Conservation (phyloP, 108 stramenopile species). For the Nannochloropsis salina region DNA sequence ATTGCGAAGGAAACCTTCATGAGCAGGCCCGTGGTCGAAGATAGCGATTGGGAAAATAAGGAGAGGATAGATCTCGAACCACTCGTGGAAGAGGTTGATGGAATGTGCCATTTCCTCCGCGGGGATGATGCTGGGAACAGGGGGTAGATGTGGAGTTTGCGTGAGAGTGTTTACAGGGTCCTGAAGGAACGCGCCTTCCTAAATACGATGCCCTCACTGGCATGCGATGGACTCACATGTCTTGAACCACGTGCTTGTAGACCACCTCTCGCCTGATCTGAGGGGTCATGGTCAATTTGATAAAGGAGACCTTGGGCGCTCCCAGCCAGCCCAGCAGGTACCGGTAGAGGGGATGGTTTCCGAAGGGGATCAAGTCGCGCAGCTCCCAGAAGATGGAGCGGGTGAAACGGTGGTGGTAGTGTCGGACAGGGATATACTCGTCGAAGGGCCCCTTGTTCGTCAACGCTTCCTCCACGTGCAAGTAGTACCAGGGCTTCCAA, state of each 20-base stretch:
- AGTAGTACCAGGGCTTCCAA: constrained; percentile 64
- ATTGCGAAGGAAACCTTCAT: constrained; percentile 39
- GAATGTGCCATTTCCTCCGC: constrained; percentile 50
- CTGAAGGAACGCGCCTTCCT: no score
- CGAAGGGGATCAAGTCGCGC: constrained; percentile 61
- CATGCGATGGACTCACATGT: not conserved
- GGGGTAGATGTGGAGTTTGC: not conserved
- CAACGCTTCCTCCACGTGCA: constrained; percentile 51
- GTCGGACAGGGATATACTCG: constrained; percentile 58
- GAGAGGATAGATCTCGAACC: constrained; percentile 60
- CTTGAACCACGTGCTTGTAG: constrained; percentile 24
- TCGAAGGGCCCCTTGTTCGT: constrained; percentile 25
- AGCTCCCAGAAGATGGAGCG: constrained; percentile 62
- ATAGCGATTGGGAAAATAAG: constrained; percentile 52
- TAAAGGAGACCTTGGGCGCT: constrained; percentile 58
- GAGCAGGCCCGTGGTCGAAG: constrained; percentile 25
- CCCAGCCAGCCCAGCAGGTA: constrained; percentile 60
- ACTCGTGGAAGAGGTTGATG: constrained; percentile 50
- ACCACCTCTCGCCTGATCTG: constrained; percentile 23
- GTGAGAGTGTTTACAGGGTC: not conserved
- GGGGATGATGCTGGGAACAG: constrained; percentile 55
- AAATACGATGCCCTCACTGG: not conserved
- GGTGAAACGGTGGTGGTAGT: constrained; percentile 63
- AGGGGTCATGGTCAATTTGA: constrained; percentile 35
- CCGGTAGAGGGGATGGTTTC: constrained; percentile 58